phyloP scores from a whole-genome alignment of 352 stramenopile genomes.

The Phytophthora syringae region DNA sequence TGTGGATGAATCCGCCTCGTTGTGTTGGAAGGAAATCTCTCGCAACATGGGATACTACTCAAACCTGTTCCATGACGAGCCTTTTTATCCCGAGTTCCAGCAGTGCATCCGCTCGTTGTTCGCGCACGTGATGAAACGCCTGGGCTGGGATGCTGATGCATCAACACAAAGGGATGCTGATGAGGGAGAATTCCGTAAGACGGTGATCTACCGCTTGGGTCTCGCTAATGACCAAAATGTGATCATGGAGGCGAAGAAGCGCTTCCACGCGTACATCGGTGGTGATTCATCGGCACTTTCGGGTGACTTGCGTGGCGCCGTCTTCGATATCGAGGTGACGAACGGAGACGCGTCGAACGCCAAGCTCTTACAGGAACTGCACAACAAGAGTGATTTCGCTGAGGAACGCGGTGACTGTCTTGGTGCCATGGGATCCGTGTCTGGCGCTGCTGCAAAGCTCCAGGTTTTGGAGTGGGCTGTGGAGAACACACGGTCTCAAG shows the following conservation, averaged over 20 bases:
- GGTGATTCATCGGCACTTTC: slow-evolving; percentile 53
- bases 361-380: slow-evolving; percentile 66
- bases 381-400: slow-evolving; percentile 66
- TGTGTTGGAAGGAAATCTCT: slow-evolving; percentile 79
- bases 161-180: slow-evolving; percentile 37
- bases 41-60: slow-evolving; percentile 56
- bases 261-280: slow-evolving; percentile 59
- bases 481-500: slow-evolving; percentile 67
- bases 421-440: slow-evolving; percentile 56
- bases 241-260: slow-evolving; percentile 59
- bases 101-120: slow-evolving; percentile 64
- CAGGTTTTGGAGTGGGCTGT: slow-evolving; percentile 83
- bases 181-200: slow-evolving; percentile 71
- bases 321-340: slow-evolving; percentile 59
- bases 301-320: slow-evolving; percentile 59
- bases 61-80: slow-evolving; percentile 57
- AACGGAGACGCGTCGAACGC: slow-evolving; percentile 49
- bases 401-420: slow-evolving; percentile 77
- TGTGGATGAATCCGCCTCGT: slow-evolving; percentile 57
- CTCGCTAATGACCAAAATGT: slow-evolving; percentile 54
- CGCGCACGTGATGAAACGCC: slow-evolving; percentile 49
- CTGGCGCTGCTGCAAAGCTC: slow-evolving; percentile 45
- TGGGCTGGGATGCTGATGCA: slow-evolving; percentile 57
- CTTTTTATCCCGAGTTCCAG: slow-evolving; percentile 63
- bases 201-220: slow-evolving; percentile 62